phyloP scores from a whole-genome alignment of 2,329 filamentous ascomycete species.

The Phyllosticta ampelicida region DNA sequence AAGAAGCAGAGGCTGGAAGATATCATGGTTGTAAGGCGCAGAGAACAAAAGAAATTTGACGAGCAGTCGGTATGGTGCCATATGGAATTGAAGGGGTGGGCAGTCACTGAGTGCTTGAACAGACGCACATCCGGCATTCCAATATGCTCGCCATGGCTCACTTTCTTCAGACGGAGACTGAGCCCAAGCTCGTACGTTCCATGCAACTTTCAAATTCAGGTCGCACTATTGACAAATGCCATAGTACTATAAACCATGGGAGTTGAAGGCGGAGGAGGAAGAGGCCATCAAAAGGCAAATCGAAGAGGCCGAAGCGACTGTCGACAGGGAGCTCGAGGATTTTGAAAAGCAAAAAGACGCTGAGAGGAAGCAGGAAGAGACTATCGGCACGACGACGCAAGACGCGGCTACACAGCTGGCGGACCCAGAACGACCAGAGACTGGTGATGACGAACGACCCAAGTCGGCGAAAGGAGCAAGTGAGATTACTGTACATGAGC shows the following conservation, averaged over 20 bases:
- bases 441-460: constrained; percentile 17
- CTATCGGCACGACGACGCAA: constrained; percentile 3
- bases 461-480: constrained; percentile 11
- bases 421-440: constrained; percentile 12
- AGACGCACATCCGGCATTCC: constrained; percentile 67
- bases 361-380: constrained; percentile 14
- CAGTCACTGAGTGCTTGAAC: constrained; percentile 11
- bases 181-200: constrained; percentile 63
- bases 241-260: constrained; percentile 81
- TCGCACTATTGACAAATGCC: constrained; percentile 10
- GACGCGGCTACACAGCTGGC: not conserved
- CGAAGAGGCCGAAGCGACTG: constrained; percentile 49
- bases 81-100: constrained; percentile 7
- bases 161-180: constrained; percentile 59
- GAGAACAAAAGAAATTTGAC: constrained; percentile 65
- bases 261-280: constrained; percentile 58
- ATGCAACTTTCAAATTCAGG: not conserved
- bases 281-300: constrained; percentile 61
- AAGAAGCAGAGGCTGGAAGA: constrained; percentile 55
- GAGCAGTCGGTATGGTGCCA: constrained; percentile 56
- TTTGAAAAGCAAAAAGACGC: constrained; percentile 39
- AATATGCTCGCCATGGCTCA: constrained; percentile 62
- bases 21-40: constrained; percentile 49
- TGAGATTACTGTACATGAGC: not conserved
- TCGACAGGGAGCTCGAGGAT: constrained; percentile 54